Evolutionary conservation across 768 basidiomycete species (phyloP), one percentile per base, ranked within the genome.

Genomic region (Mycena indigotica): DNA sequence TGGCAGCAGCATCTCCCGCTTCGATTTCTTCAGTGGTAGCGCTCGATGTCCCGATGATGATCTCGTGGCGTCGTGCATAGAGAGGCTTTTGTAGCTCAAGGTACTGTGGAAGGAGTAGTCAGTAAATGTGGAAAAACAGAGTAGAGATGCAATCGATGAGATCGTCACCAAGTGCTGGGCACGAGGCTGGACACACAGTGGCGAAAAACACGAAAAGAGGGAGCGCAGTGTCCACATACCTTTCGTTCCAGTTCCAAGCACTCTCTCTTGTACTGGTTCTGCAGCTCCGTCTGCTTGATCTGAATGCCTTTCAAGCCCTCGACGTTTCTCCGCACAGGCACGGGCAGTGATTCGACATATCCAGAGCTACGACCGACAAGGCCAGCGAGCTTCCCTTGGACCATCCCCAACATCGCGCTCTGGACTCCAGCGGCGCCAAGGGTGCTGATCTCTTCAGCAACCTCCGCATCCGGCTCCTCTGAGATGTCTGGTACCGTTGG

Each of bases 181-280:
- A 45, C 21, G n/a, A n/a, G n/a, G n/a, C n/a, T n/a, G n/a, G n/a
- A n/a, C n/a, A n/a, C n/a, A n/a, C n/a, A n/a, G n/a, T n/a, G n/a
- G n/a, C n/a, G n/a, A n/a, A n/a, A n/a, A n/a, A n/a, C n/a, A n/a
- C 12, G 10, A 21, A 15, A 21, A 12, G 19, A 35, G 45, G 61
- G 29, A 52, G 50, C 55, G 28, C 39, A 53, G 53, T 53, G 45
- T 16, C 25, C 44, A 67, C 82, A 57, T 61, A 91, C 93, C 80
- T 96, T 96, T 79, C 95, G 95, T 80, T 98, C 95, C 53, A 98
- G 82, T 73, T 95, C 93, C 46, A 96, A 79, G 67, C 93, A 92
- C 72, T 98, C 95, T 69, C 87, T 84, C 75, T 97, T 96, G 81
- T 95, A 93, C 79, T 93, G 84, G 67, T 89, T 89, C 70, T 97